These are phyloP conservation scores for Penicillium fuscoglaucum DNA, from an alignment of 2,329 filamentous ascomycete species.

Conservation along the genomic window DNA sequence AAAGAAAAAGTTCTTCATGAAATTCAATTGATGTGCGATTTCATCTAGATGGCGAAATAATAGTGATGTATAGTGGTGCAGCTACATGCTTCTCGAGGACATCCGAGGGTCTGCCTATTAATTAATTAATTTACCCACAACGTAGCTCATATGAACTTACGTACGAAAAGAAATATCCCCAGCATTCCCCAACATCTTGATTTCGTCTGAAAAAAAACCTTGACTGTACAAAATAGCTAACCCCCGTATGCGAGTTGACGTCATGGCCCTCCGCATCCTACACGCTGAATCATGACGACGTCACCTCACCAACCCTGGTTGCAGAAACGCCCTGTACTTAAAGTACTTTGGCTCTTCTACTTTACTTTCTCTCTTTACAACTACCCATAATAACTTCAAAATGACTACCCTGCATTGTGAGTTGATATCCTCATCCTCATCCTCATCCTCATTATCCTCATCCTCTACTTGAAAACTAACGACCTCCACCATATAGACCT, in stretches of 20 bases:
- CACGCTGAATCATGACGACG: slow-evolving; percentile 12
- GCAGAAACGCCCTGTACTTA: slow-evolving; percentile 10
- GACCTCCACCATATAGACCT: slow-evolving; percentile 52
- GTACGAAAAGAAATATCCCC: not conserved
- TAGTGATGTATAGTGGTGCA: not conserved
- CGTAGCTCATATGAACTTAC: not conserved
- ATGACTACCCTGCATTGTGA: slow-evolving; percentile 14
- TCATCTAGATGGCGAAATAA: not conserved
- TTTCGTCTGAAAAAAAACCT: not conserved
- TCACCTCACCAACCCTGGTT: slow-evolving; percentile 3
- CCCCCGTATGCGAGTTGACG: slow-evolving; percentile 4
- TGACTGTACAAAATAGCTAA: not conserved
- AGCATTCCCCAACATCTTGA: not conserved
- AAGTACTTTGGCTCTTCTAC: not conserved
- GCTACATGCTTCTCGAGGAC: not conserved
- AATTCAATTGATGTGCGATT: no score
- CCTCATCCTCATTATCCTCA: no score
- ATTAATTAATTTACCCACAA: not conserved
- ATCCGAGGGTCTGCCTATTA: not conserved
- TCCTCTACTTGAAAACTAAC: not conserved
- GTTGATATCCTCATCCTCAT: not conserved
- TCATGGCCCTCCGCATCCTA: slow-evolving; percentile 10
- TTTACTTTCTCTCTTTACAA: not conserved
- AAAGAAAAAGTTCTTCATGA: not conserved
- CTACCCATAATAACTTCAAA: not conserved